Evolutionary conservation across 768 basidiomycete species (phyloP).

Genomic region (Termitomyces sp.): DNA sequence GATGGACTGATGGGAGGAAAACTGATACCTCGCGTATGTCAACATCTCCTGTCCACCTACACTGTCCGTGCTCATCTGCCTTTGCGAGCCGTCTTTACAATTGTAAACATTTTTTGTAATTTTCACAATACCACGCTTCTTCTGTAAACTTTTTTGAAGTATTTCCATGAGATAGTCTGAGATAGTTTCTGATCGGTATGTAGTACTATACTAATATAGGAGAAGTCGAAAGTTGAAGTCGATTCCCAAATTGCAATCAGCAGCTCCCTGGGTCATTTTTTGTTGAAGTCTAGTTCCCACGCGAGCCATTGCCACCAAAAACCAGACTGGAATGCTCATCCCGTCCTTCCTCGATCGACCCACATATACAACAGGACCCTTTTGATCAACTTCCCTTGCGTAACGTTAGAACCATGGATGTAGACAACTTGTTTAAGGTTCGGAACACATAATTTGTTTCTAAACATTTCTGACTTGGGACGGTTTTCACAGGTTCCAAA

Average conservation of each 20-base stretch:
- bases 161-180: not conserved
- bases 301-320: not conserved
- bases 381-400: not conserved
- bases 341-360: not conserved
- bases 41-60: slow-evolving; percentile 7
- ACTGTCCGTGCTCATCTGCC: slow-evolving; percentile 8
- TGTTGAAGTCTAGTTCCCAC: not conserved
- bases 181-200: not conserved
- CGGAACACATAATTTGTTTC: not conserved
- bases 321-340: not conserved
- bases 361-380: not conserved
- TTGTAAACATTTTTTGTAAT: not conserved
- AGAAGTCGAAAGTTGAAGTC: too few species aligned
- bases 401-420: slow-evolving; percentile 30
- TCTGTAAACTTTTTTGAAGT: not conserved
- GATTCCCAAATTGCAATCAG: too few species aligned
- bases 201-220: not conserved
- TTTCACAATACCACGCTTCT: not conserved
- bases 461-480: not conserved
- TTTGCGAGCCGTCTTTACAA: not conserved
- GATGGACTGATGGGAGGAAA: slow-evolving; percentile 1
- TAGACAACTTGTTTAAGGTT: slow-evolving; percentile 51
- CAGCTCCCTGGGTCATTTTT: not conserved
- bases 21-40: slow-evolving; percentile 14
- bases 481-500: slow-evolving; percentile 50